Base-by-base conservation (phyloP, 768 basidiomycete species). In the Cyathus striatus region DNA sequence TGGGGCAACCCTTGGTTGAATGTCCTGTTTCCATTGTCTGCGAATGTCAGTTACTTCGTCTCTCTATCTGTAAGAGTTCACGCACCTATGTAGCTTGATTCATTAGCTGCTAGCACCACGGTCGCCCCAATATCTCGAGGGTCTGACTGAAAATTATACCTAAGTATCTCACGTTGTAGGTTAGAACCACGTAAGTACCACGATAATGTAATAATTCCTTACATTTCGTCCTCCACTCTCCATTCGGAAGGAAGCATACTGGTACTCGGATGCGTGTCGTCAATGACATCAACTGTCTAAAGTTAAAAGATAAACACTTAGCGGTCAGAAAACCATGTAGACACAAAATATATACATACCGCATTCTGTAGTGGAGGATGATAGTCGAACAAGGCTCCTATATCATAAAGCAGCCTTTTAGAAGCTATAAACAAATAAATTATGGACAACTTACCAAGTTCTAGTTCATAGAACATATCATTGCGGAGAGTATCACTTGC, bases 131-230 rank as follows among this genome's bases (percentile, higher is more conserved):
- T 50, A 0, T 55, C 54, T 40, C 86, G 70, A 23, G 87, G 87
- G 56, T 90, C 83, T 4, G 78, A 80, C 44, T 81, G 70, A 57
- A 86, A 88, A 50, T 83, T 79, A 55, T 88, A 88, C 64, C 79
- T 83, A 43, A 26, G n/a, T n/a, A n/a, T n/a, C n/a, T n/a, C n/a
- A n/a, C n/a, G n/a, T n/a, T 2, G 16, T 4, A 12, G 16, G 30
- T 4, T 16, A 32, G 12, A 12, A 32, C 30, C n/a, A n/a, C n/a
- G n/a, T n/a, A n/a, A n/a, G n/a, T n/a, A n/a, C n/a, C n/a, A n/a
- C n/a, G n/a, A n/a, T n/a, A n/a, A n/a, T n/a, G n/a, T n/a, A n/a
- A n/a, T n/a, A n/a, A n/a, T n/a, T n/a, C n/a, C 70, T 59, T 62
- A 84, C 79, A 80, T 79, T 57, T 83, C n/a, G 48, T 83, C 81